Base-by-base conservation (phyloP, 352 stramenopile species). In the Aphanomyces astaci region DNA sequence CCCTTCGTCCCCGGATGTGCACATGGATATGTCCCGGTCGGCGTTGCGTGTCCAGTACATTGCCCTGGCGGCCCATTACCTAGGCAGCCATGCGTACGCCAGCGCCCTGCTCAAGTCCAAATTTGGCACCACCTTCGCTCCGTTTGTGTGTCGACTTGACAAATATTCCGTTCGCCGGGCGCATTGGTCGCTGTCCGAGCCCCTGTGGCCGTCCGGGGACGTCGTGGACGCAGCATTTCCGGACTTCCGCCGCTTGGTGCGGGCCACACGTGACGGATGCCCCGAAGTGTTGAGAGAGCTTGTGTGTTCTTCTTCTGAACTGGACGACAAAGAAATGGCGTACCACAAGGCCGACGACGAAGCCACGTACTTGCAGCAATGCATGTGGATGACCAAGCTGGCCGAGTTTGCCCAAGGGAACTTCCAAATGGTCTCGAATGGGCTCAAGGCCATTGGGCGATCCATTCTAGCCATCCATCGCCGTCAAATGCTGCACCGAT, bases 41-140 rank as follows among this genome's bases (percentile, higher is more conserved):
- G 62, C 62, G 4, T 45, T 52, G 46, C 27, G 32, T 33, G 22
- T 59, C 22, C 62, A 68, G 22, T 51, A 68, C 9, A 27, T 68
- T 28, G 62, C 62, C 24, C 36, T 68, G 15, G 40, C 62, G 2
- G 62, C 62, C 5, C 62, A 68, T 45, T 24, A 59, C 33, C 19
- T 68, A 1, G 62, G 62, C 30, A 32, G n/a, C 25, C 62, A 68
- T 39, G 45, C 62, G 17, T 68, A 68, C 27, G 62, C 62, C 11
- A 33, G 19, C 13, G n/a, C 19, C 7, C 51, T 33, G n/a, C 51
- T 59, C 30, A 25, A 7, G 25, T 32, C 51, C 13, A 1, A n/a
- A 13, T 59, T 59, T 30, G 30, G 30, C 15, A 32, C 22, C 19
- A 22, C 19, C 17, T 15, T 32, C 17, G 30, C 51, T 15, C 51